phyloP scores from a whole-genome alignment of 192 early-diverging fungal genomes.

The Lunasporangiospora selenospora region DNA sequence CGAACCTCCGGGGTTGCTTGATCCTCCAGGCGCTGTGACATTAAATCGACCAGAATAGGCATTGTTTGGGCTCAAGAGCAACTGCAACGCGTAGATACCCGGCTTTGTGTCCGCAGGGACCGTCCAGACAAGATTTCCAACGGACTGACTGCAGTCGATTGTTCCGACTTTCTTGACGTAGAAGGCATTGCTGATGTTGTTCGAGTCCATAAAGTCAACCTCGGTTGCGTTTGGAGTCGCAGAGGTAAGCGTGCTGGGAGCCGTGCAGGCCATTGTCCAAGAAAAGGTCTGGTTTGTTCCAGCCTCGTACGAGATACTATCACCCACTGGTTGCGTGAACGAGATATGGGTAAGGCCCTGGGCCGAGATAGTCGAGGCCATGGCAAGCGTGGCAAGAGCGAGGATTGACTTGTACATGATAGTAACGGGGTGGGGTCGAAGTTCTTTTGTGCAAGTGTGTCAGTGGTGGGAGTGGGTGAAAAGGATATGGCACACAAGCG shows the following conservation, averaged over 20 bases:
- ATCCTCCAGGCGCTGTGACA: constrained; percentile 15
- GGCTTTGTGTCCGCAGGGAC: constrained; percentile 45
- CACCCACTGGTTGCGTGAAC: constrained; percentile 49
- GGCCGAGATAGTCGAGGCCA: neutral
- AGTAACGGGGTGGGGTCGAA: too few relatives aligned
- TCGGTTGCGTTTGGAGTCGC: constrained; percentile 33
- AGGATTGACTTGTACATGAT: constrained; percentile 41
- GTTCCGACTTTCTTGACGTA: constrained; percentile 51
- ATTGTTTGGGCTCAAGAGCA: constrained; percentile 39
- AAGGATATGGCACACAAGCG: neutral
- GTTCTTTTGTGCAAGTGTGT: neutral
- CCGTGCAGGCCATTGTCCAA: constrained; percentile 43
- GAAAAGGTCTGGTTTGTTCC: constrained; percentile 50
- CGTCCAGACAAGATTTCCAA: constrained; percentile 47
- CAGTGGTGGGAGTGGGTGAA: neutral
- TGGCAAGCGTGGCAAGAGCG: neutral
- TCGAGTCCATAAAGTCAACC: constrained; percentile 49
- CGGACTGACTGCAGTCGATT: constrained; percentile 39
- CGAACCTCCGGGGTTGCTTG: constrained; percentile 2
- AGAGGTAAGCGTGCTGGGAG: constrained; percentile 21
- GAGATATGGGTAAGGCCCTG: constrained; percentile 35
- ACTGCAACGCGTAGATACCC: constrained; percentile 41
- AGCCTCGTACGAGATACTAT: constrained; percentile 33
- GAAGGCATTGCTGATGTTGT: constrained; percentile 48
- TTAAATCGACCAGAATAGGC: constrained; percentile 45